These are phyloP conservation scores for Leptomonas pyrrhocoris DNA, from an alignment of 208 protist genomes.

Conservation along the genomic window DNA sequence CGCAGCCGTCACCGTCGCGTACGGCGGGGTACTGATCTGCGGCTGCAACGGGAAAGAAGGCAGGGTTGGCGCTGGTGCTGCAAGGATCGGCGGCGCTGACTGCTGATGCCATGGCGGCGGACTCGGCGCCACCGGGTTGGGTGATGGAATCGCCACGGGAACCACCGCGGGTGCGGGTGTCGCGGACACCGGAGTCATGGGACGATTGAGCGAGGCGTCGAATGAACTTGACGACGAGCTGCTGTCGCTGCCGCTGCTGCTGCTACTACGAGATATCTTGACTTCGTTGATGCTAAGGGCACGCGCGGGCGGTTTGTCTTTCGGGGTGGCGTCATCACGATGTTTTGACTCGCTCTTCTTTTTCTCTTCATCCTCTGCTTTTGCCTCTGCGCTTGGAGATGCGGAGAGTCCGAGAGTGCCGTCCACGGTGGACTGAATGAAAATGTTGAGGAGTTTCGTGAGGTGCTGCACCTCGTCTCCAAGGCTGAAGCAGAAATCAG, in stretches of 20 bases:
- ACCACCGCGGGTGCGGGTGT: background rate
- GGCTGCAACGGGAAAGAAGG: background rate
- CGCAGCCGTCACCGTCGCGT: conserved; percentile 1
- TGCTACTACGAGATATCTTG: conserved; percentile 24
- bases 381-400: background rate
- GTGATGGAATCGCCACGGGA: background rate
- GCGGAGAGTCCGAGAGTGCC: conserved; percentile 38
- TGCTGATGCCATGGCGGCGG: background rate
- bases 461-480: conserved; percentile 54
- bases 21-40: conserved; percentile 5
- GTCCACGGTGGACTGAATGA: conserved; percentile 82
- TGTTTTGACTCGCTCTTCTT: conserved; percentile 6
- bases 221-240: conserved; percentile 14
- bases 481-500: conserved; percentile 65
- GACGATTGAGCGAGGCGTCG: conserved; percentile 8
- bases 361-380: background rate
- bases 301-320: background rate
- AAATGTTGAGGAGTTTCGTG: conserved; percentile 76
- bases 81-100: background rate
- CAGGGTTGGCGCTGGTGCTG: background rate
- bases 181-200: conserved; percentile 1
- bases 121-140: background rate
- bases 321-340: background rate
- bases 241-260: conserved; percentile 32
- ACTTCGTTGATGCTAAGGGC: conserved; percentile 8